Evolutionary conservation across 2,329 filamentous ascomycete species (phyloP), one percentile per base, ranked within the genome.

Genomic region (Domatiomyces globalis): DNA sequence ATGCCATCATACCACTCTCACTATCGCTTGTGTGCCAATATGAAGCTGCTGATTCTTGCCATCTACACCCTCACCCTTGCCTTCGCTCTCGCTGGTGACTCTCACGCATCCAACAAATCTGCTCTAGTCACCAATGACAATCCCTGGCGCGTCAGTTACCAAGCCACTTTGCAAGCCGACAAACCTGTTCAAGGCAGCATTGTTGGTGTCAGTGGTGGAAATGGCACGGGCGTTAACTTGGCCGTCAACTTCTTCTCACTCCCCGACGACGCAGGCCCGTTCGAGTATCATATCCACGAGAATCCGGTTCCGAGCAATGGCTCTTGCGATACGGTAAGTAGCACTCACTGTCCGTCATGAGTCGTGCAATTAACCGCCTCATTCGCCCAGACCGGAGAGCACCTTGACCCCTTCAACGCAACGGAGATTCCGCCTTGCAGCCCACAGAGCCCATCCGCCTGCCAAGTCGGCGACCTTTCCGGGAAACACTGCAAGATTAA

Each of bases 381-480:
- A 5, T 39, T 15, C 33, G 12, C 15, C 33, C 15, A 39, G 4
- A 82, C 85, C 1, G 71, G 78, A 3, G 78, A 71, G 1, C 85
- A 90, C 62, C 75, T 87, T 10, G 84, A 89, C 62, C 85, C 85
- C 17, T 85, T 75, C 65, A 63, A 73, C 48, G 81, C 54, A 25
- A 79, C 79, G 56, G 79, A 87, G 62, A 67, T 66, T 1, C 71
- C 80, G 4, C 60, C 74, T 4, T 90, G 85, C 68, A 72, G 87
- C 61, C 39, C 68, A 9, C 59, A 63, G 8, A 63, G 69, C 5
- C 81, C 81, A 6, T 67, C 76, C 55, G 80, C 78, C 8, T 92
- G 85, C 70, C 79, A 90, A 67, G 78, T 85, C 9, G 85, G 86
- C 57, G 85, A 90, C 64, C 72, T 88, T 51, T 77, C 78, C 60